Evolutionary conservation across 1,139 yeast genomes (phyloP).

Genomic region (Sugiyamaella castrensis): DNA sequence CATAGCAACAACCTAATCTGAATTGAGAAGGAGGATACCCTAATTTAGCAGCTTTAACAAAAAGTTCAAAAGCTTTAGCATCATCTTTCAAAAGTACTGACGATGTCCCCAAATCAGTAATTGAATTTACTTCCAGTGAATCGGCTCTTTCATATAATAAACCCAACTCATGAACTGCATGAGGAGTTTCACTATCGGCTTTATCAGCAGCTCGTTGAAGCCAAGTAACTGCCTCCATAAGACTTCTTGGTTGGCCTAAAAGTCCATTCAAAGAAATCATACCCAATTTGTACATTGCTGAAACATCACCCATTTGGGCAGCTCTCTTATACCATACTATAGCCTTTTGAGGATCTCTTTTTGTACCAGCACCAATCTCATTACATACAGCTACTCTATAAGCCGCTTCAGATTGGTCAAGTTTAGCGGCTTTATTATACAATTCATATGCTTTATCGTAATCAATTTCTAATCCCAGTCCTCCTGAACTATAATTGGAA

Average conservation of each 20-base stretch:
- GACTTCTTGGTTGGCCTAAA: constrained; percentile 43
- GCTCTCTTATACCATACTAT: constrained; percentile 54
- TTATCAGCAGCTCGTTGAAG: constrained; percentile 51
- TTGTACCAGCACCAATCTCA: constrained; percentile 63
- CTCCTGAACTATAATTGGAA: constrained; percentile 56
- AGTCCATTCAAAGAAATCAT: constrained; percentile 57
- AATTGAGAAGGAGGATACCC: constrained; percentile 82
- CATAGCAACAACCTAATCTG: constrained; percentile 82
- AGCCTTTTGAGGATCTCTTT: constrained; percentile 46
- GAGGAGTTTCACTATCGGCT: constrained; percentile 47
- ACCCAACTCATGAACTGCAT: constrained; percentile 65
- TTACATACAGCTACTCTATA: constrained; percentile 66
- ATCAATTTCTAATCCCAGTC: constrained; percentile 52
- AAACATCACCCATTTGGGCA: constrained; percentile 53
- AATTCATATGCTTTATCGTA: constrained; percentile 57
- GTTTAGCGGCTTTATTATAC: constrained; percentile 55
- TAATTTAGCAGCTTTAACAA: constrained; percentile 71
- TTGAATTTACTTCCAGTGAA: constrained; percentile 44
- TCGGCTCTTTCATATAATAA: constrained; percentile 64
- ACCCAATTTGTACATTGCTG: constrained; percentile 69
- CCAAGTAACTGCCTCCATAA: constrained; percentile 54
- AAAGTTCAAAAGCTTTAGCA: constrained; percentile 63
- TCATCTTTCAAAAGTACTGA: constrained; percentile 42
- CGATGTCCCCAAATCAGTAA: constrained; percentile 21
- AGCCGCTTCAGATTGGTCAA: constrained; percentile 55